Percentiles rank a stretch among this genome's conserved stretches.
These are phyloP conservation scores for Penicillium psychrosexuale DNA, from an alignment of 2,329 filamentous ascomycete genomes.

Conservation along the genomic window DNA sequence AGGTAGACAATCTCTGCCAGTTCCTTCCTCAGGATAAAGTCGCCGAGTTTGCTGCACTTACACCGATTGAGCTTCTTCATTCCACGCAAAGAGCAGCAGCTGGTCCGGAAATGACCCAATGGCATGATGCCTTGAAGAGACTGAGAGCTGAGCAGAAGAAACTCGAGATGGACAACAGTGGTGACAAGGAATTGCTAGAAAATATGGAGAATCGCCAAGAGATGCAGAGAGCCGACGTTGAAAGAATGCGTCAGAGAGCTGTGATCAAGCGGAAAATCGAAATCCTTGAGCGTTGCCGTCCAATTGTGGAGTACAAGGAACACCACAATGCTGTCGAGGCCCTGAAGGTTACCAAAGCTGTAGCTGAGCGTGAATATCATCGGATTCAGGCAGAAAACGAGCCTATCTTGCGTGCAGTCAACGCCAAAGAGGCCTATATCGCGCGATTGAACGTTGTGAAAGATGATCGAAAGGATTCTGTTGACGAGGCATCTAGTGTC, in stretches of 20 bases:
- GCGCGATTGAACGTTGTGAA: constrained; percentile 55
- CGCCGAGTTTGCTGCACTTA: constrained; percentile 84
- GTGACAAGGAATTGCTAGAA: constrained; percentile 61
- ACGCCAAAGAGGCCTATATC: constrained; percentile 65
- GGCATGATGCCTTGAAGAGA: constrained; percentile 71
- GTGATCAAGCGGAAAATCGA: constrained; percentile 63
- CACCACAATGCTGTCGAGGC: constrained; percentile 49
- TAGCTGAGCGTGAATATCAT: constrained; percentile 56
- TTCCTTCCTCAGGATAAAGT: constrained; percentile 96
- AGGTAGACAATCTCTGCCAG: constrained; percentile 96
- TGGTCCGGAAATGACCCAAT: constrained; percentile 71
- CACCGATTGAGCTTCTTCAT: constrained; percentile 73
- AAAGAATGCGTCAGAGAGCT: constrained; percentile 73
- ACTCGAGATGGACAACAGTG: constrained; percentile 56
- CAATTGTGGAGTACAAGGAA: constrained; percentile 63
- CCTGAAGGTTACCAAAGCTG: constrained; percentile 55
- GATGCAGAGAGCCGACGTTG: constrained; percentile 74
- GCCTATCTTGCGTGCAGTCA: constrained; percentile 67
- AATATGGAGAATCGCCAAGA: constrained; percentile 70
- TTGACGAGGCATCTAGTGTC: constrained; percentile 55
- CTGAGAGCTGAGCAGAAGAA: constrained; percentile 68
- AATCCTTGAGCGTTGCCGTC: constrained; percentile 63
- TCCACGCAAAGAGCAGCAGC: constrained; percentile 89
- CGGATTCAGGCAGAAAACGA: constrained; percentile 60
- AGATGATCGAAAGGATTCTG: constrained; percentile 51